phyloP scores from a whole-genome alignment of 2,329 filamentous ascomycete species.

The Colletotrichum melonis region DNA sequence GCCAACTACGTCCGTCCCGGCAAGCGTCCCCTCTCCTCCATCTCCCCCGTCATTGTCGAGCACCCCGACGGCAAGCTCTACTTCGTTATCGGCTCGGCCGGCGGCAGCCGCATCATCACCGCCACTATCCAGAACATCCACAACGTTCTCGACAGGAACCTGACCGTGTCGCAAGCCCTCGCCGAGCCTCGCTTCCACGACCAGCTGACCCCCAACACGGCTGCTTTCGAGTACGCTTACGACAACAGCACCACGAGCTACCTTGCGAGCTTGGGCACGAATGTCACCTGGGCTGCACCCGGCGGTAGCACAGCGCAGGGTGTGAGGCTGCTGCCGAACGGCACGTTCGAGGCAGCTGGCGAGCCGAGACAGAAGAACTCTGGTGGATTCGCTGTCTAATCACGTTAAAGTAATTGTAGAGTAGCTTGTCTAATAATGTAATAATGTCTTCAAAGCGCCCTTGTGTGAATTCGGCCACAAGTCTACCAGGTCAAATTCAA shows the following conservation, averaged over 20 bases:
- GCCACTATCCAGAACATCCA: slow-evolving; percentile 82
- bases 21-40: slow-evolving; percentile 83
- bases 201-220: slow-evolving; percentile 78
- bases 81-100: slow-evolving; percentile 80
- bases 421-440: background rate
- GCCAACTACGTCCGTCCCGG: slow-evolving; percentile 81
- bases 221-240: slow-evolving; percentile 78
- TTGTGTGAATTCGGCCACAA: background rate
- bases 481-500: too few species aligned
- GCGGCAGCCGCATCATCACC: slow-evolving; percentile 87
- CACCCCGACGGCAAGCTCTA: slow-evolving; percentile 75
- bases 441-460: background rate
- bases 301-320: slow-evolving; percentile 80
- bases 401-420: background rate
- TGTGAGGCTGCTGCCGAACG: slow-evolving; percentile 71
- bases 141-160: slow-evolving; percentile 75
- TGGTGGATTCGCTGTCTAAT: slow-evolving; percentile 69
- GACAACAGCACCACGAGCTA: slow-evolving; percentile 77
- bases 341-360: slow-evolving; percentile 80
- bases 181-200: slow-evolving; percentile 81
- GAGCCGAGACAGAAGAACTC: slow-evolving; percentile 85
- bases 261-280: slow-evolving; percentile 75
- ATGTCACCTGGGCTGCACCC: slow-evolving; percentile 76
- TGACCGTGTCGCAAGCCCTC: slow-evolving; percentile 73
- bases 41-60: slow-evolving; percentile 82